Evolutionary conservation across 2,329 filamentous ascomycete genomes (phyloP), one percentile per base, ranked within the genome.

Genomic region (Xylaria sp.): DNA sequence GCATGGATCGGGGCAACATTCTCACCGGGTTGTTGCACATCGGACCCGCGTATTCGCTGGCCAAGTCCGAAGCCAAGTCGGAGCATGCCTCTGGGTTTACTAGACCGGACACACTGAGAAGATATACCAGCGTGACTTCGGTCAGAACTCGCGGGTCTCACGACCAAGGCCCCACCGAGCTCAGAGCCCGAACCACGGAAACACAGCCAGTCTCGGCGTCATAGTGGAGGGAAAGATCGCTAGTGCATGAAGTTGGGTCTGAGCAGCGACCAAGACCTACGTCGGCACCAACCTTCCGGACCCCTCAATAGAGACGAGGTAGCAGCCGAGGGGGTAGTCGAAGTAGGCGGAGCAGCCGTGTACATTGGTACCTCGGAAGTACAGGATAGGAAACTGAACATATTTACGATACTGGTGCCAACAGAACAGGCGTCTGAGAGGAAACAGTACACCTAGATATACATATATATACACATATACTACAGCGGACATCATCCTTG

Each of bases 21-120:
- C n/a, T 80, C 2, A 69, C 76, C 2, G 65, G 72, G 23, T 68
- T 80, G 20, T 54, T 79, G 39, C 78, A 80, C 34, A 74, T 78
- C 9, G 78, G 78, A 1, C 78, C 78, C 0, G 54, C 66, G 2
- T 78, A 71, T 51, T 75, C 75, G 0, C 64, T 71, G 23, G 65
- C 75, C 13, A 77, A 74, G 41, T 69, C 73, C 1, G 76, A 76
- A 18, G 23, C 65, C 12, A 66, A 66, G 34, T 46, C 63, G 28
- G 69, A 76, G 7, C 31, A 54, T 6, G 58, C 64, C 10, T 55
- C 70, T 18, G 71, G 54, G 13, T 65, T 72, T 41, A 34, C 56
- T 25, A 69, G 69, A 37, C 62, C 72, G 56, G 75, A 76, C 6
- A 69, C 73, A 2, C 56, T 79, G 10, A 70, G 63, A 41, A 74